Evolutionary conservation across 108 stramenopile species (phyloP).

Genomic region (Skeletonema grethae): DNA sequence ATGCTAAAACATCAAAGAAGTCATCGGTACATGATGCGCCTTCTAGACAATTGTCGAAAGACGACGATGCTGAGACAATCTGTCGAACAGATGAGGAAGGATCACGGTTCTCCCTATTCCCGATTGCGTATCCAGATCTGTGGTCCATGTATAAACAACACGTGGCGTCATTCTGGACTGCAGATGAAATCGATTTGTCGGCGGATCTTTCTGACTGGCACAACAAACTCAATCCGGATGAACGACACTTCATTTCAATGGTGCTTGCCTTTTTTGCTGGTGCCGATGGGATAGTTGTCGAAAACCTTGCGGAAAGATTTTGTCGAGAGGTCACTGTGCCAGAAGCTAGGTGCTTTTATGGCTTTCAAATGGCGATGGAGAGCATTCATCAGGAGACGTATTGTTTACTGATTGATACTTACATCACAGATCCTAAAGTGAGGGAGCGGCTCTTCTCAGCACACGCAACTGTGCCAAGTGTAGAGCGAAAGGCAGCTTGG

Average conservation of each 20-base stretch:
- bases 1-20: conserved; percentile 4
- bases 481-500: conserved; percentile 86
- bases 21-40: neutral
- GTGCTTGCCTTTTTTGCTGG: conserved; percentile 89
- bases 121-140: conserved; percentile 86
- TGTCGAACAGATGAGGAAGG: conserved; percentile 76
- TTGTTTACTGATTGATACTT: conserved; percentile 85
- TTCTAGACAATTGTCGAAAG: neutral
- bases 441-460: conserved; percentile 72
- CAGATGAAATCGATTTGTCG: conserved; percentile 96
- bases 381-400: conserved; percentile 92
- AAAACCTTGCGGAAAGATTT: conserved; percentile 87
- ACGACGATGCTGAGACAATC: conserved; percentile 45
- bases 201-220: conserved; percentile 93
- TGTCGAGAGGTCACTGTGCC: conserved; percentile 85
- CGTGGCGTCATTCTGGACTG: conserved; percentile 98
- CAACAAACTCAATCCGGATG: conserved; percentile 75
- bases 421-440: conserved; percentile 79
- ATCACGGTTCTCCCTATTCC: conserved; percentile 90
- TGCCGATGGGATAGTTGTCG: conserved; percentile 90
- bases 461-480: conserved; percentile 75
- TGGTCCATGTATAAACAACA: conserved; percentile 99
- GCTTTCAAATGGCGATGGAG: conserved; percentile 94
- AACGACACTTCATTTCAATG: conserved; percentile 87
- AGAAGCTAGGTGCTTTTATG: conserved; percentile 93